Percentiles rank a stretch among this genome's conserved stretches.
Conservation (phyloP, 1,284 basidiomycete genomes). For the Lignosus rhinocerotis region DNA sequence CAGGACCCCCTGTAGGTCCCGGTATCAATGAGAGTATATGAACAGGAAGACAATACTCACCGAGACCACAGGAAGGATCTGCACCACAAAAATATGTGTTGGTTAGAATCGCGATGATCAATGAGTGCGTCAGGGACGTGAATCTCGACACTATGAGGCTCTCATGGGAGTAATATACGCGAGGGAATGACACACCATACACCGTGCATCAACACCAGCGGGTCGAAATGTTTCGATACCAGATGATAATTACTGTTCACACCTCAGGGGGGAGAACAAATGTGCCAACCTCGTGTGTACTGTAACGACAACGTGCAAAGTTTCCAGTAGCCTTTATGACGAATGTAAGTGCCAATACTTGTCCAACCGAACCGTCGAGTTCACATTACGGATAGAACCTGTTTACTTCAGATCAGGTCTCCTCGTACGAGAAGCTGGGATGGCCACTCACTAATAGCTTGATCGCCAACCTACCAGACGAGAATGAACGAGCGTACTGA, state of each 20-base stretch:
- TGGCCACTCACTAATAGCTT: constrained; percentile 2
- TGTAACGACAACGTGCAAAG: constrained; percentile 1
- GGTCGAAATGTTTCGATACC: neutral
- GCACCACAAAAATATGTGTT: neutral
- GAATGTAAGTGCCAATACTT: no score
- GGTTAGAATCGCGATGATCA: neutral
- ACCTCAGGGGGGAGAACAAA: neutral
- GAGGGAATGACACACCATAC: constrained; percentile 2
- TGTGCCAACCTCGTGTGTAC: neutral
- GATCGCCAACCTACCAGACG: neutral
- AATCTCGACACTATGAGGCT: neutral
- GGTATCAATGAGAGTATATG: neutral
- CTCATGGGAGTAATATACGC: neutral
- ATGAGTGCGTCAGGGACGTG: constrained; percentile 2
- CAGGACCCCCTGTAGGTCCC: neutral
- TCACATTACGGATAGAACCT: neutral
- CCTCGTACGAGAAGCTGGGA: neutral
- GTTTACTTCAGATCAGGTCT: neutral
- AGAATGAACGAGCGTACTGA: constrained; percentile 2
- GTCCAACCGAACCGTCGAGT: neutral
- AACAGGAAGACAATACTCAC: neutral
- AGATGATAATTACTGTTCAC: constrained; percentile 4
- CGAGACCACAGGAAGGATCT: neutral
- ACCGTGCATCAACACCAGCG: neutral
- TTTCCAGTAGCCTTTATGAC: constrained; percentile 1